These are phyloP conservation scores for Kodamaea neixiangensis DNA, from an alignment of 805 yeast species.

Conservation along the genomic window DNA sequence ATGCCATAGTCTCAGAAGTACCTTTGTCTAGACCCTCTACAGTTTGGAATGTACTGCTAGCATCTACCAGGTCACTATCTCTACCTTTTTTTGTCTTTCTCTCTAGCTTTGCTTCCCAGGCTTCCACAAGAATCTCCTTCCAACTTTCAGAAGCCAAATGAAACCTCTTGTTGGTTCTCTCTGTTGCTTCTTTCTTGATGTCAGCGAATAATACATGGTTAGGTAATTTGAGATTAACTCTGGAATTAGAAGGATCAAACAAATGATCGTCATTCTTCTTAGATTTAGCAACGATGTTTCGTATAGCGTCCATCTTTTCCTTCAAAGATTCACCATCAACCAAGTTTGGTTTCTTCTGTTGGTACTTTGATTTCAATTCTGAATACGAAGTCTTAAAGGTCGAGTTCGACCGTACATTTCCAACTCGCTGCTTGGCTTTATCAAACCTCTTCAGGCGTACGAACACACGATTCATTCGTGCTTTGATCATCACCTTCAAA, in stretches of 20 bases:
- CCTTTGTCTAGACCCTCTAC: not conserved
- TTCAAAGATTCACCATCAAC: not conserved
- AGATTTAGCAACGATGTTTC: not conserved
- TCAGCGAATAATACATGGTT: constrained; percentile 21
- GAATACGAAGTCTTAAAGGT: not conserved
- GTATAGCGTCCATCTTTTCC: not conserved
- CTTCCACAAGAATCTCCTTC: constrained; percentile 12
- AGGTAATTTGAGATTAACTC: constrained; percentile 20
- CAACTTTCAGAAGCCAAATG: constrained; percentile 21
- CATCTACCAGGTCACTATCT: not conserved
- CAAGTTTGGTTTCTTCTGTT: not conserved
- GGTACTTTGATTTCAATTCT: not conserved
- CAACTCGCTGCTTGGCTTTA: not conserved
- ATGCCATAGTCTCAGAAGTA: not conserved
- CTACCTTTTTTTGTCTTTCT: not conserved
- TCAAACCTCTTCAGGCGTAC: not conserved
- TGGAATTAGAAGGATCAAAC: constrained; percentile 25
- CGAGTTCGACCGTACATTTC: not conserved
- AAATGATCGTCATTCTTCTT: not conserved
- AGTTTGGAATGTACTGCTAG: not conserved
- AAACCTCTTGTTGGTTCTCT: constrained; percentile 23
- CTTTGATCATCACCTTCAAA: not conserved
- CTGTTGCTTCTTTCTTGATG: constrained; percentile 18
- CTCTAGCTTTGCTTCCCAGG: not conserved
- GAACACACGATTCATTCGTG: not conserved